phyloP scores from a whole-genome alignment of 495 filamentous ascomycete species.

The Pseudevernia furfuracea region DNA sequence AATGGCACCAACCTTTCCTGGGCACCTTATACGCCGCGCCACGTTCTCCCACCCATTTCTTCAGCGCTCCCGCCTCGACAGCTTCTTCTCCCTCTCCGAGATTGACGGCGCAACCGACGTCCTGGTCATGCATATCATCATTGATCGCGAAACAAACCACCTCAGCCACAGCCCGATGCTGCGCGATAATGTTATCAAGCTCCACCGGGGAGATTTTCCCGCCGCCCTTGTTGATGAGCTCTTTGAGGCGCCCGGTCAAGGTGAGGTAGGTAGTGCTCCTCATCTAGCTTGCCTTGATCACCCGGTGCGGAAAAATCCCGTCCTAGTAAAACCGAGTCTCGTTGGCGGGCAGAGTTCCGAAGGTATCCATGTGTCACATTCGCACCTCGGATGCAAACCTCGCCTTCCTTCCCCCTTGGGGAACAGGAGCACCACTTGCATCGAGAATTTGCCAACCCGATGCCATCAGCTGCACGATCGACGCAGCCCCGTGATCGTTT shows the following conservation, averaged over 20 bases:
- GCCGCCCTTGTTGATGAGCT: conserved; percentile 72
- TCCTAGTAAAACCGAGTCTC: no score
- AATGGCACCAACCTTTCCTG: no score
- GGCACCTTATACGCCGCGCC: no score
- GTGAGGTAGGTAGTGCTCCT: conserved; percentile 60
- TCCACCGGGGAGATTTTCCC: conserved; percentile 77
- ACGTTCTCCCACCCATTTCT: no score
- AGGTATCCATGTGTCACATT: background rate
- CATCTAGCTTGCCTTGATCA: conserved; percentile 66
- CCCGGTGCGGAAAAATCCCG: conserved; percentile 78
- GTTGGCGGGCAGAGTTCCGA: no score
- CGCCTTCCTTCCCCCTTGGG: background rate
- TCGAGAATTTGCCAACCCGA: background rate
- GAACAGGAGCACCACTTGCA: background rate
- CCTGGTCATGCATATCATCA: conserved; percentile 70
- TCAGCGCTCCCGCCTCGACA: no score
- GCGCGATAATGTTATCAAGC: conserved; percentile 63
- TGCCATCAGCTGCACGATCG: conserved; percentile 65
- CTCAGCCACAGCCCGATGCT: conserved; percentile 61
- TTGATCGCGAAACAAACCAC: conserved; percentile 70
- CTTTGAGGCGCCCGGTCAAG: conserved; percentile 71
- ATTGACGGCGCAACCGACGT: conserved; percentile 42
- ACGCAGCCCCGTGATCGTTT: conserved; percentile 64
- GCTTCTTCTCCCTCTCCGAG: no score
- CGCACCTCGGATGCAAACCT: background rate